Base-by-base conservation (phyloP, 1,139 yeast genomes). In the Geotrichum bryndzae region DNA sequence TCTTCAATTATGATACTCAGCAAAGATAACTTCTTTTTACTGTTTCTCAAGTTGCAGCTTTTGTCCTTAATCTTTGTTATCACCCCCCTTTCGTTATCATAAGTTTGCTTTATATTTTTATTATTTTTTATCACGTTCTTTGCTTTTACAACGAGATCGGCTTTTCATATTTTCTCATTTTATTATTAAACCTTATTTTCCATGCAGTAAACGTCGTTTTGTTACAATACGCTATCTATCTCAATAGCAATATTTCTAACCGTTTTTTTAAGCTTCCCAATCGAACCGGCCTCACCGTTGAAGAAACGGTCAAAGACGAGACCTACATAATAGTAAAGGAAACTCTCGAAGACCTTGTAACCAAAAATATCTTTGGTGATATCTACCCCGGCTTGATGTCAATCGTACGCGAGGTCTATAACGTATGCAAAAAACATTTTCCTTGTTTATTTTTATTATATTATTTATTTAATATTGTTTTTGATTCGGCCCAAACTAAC, bases 291-390 rank as follows among this genome's bases (percentile, higher is more conserved):
- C 61, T 65, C 25, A 63, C 68, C 13, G 66, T 69, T 15, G 68
- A 67, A 23, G 74, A 72, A 57, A 66, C 69, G 18, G 68, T 68
- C 23, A 60, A 63, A 22, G 70, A 70, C 18, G 56, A 60, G 7
- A 53, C 57, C 13, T 62, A 51, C 46, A 27, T 54, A 22, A 53
- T 63, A 18, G 56, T 56, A 10, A 60, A 52, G 33, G 56, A 53
- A 29, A 58, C 59, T n/a, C 56, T 64, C 23, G 23, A 45, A 22
- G 62, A 62, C 18, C 54, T 62, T 8, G 51, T 59, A 18, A 38
- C 45, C 15, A n/a, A 62, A 11, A 56, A 58, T 41, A 56, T 64
- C 15, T 23, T 41, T 53, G 53, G 51, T 25, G 64, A 62, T 13
- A 56, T 63, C 3, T 61, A 59, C 13, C 62, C 63, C 4, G 56